Evolutionary conservation across 2,329 filamentous ascomycete genomes (phyloP).

Genomic region (Aspergillus niger): DNA sequence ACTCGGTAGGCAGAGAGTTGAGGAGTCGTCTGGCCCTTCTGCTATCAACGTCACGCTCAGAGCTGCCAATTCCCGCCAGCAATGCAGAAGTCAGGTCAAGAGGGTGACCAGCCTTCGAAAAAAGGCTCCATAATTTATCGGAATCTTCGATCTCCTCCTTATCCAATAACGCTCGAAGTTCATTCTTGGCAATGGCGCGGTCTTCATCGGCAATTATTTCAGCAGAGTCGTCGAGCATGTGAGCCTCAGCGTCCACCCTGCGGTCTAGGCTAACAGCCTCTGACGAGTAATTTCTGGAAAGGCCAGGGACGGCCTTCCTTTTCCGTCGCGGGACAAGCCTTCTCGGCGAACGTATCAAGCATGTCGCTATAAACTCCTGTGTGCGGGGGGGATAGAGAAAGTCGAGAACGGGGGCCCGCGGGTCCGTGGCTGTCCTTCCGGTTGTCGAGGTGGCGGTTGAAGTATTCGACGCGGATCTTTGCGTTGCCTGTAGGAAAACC

Average conservation of each 20-base stretch:
- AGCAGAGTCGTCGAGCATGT: constrained; percentile 9
- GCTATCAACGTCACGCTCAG: constrained; percentile 40
- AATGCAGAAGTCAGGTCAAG: constrained; percentile 28
- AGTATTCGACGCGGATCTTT: constrained; percentile 21
- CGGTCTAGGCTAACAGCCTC: constrained; percentile 20
- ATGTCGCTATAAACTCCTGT: constrained; percentile 25
- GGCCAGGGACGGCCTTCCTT: constrained; percentile 24
- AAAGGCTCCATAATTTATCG: constrained; percentile 49
- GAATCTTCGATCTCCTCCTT: constrained; percentile 23
- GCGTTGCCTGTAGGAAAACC: constrained; percentile 34
- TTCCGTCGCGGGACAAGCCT: constrained; percentile 29
- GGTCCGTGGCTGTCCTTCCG: constrained; percentile 20
- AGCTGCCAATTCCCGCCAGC: constrained; percentile 45
- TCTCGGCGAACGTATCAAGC: constrained; percentile 27
- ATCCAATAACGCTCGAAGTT: constrained; percentile 23
- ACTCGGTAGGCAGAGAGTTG: constrained; percentile 37
- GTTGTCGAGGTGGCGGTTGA: constrained; percentile 13
- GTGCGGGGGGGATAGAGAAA: constrained; percentile 43
- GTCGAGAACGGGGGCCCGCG: constrained; percentile 35
- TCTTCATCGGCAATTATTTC: constrained; percentile 7
- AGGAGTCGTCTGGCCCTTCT: constrained; percentile 52
- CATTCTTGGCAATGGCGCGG: constrained; percentile 18
- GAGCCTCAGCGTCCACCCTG: constrained; percentile 6
- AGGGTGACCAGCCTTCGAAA: constrained; percentile 34
- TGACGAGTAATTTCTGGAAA: constrained; percentile 32